Evolutionary conservation across 2,329 filamentous ascomycete species (phyloP), one percentile per base, ranked within the genome.

Genomic region (Proliferodiscus dingleyae): DNA sequence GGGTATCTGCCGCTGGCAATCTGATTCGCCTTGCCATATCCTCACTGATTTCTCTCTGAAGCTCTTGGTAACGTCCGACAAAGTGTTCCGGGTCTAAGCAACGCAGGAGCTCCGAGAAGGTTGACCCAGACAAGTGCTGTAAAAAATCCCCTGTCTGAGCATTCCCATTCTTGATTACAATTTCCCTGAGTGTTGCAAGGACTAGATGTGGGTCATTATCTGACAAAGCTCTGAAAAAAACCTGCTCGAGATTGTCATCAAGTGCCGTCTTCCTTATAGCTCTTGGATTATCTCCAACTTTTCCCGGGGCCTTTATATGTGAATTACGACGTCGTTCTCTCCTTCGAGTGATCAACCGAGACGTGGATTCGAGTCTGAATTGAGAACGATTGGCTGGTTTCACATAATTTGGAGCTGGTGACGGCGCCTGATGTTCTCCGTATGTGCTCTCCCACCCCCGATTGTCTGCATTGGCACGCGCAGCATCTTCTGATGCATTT

Each of bases 21-120:
- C 53, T 45, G 1, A 53, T 28, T 13, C 43, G 26, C n/a, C 15
- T 72, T 49, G 13, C 69, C 66, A 28, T 71, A 59, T 9, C 66
- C 3, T 70, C 61, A 59, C 83, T 81, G 16, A 78, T 60, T 10
- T 73, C 63, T 16, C 65, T 60, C 42, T 75, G 68, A 15, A 80
- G 64, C 18, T 64, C 58, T 4, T 75, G 66, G 54, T 71, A 68
- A 1, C 67, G 66, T 19, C 66, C 62, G 32, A 78, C 54, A 49
- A 77, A 73, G 52, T 74, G 63, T 19, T 64, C 57, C 0, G 85
- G 83, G 46, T 86, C 80, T 7, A 89, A 64, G 4, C 73, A 70
- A 26, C 74, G 72, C 23, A 90, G 62, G 8, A 85, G 73, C 51
- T 85, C 80, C 1, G 80, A 78, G 57, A 89, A 81, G 1, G 73